Percentiles rank a stretch among this genome's conserved stretches.
Evolutionary conservation across 371 early-diverging fungal genomes (phyloP).

Genomic region (Apophysomyces trapeziformis): DNA sequence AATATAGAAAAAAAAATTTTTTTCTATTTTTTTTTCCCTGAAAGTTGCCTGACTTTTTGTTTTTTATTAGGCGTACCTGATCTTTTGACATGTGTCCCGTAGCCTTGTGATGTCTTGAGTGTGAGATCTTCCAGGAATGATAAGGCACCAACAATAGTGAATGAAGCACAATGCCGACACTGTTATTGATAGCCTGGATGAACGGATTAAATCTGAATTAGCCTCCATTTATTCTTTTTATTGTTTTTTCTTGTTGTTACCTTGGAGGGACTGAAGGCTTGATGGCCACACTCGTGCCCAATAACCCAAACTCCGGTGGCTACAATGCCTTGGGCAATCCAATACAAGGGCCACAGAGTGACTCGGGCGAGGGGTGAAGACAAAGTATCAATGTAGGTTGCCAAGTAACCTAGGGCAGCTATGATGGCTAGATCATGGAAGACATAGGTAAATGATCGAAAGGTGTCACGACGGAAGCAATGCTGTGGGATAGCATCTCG

Average conservation of each 20-base stretch:
- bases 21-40: slow-evolving; percentile 6
- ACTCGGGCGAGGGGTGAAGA: slow-evolving; percentile 32
- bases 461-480: slow-evolving; percentile 78
- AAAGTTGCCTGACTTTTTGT: background rate
- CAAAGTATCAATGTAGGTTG: slow-evolving; percentile 68
- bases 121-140: slow-evolving; percentile 74
- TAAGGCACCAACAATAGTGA: slow-evolving; percentile 83
- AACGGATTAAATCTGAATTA: background rate
- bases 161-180: slow-evolving; percentile 85
- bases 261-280: slow-evolving; percentile 78
- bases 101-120: slow-evolving; percentile 85
- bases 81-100: slow-evolving; percentile 83
- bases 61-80: slow-evolving; percentile 42
- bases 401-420: slow-evolving; percentile 63
- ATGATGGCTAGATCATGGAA: slow-evolving; percentile 70
- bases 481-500: slow-evolving; percentile 85
- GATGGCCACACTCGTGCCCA: slow-evolving; percentile 90
- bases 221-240: background rate
- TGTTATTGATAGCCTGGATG: slow-evolving; percentile 67
- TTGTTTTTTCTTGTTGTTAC: slow-evolving; percentile 10
- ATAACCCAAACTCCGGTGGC: slow-evolving; percentile 90
- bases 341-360: slow-evolving; percentile 77
- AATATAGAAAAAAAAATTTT: slow-evolving; percentile 14
- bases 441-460: slow-evolving; percentile 74
- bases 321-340: slow-evolving; percentile 80